phyloP scores from a whole-genome alignment of 2,329 filamentous ascomycete genomes.

The Bipolaris cookei region DNA sequence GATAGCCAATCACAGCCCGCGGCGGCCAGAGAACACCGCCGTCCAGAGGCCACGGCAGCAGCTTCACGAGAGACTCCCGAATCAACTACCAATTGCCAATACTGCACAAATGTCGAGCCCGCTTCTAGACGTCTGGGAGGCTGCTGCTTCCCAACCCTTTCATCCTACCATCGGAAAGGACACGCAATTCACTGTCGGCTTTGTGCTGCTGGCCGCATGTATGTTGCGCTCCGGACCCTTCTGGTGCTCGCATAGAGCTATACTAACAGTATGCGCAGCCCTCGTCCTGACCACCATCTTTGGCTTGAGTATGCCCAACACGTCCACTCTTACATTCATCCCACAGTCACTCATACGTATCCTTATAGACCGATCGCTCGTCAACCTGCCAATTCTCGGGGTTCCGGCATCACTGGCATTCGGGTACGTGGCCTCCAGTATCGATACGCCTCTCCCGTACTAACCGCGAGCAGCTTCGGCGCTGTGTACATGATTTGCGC shows the following conservation, averaged over 20 bases:
- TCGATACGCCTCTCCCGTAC: background rate
- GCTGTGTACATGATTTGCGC: slow-evolving; percentile 99
- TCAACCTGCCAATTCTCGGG: slow-evolving; percentile 78
- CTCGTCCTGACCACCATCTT: slow-evolving; percentile 79
- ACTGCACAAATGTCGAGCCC: slow-evolving; percentile 56
- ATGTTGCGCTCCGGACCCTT: slow-evolving; percentile 26
- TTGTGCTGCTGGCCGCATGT: slow-evolving; percentile 74
- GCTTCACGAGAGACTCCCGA: slow-evolving; percentile 15
- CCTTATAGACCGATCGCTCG: slow-evolving; percentile 74
- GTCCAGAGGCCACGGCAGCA: slow-evolving; percentile 22
- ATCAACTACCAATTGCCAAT: slow-evolving; percentile 23
- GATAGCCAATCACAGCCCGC: slow-evolving; percentile 23
- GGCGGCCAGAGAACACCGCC: slow-evolving; percentile 35
- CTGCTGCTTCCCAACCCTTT: slow-evolving; percentile 86
- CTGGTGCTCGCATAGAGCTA: slow-evolving; percentile 21
- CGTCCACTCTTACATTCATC: background rate
- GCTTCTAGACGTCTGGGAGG: slow-evolving; percentile 86
- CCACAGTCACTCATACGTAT: slow-evolving; percentile 63
- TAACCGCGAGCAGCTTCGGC: slow-evolving; percentile 70
- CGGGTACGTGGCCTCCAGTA: slow-evolving; percentile 67
- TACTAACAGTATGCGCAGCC: slow-evolving; percentile 51
- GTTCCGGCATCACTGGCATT: slow-evolving; percentile 86
- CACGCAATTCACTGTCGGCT: slow-evolving; percentile 82
- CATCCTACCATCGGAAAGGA: slow-evolving; percentile 79
- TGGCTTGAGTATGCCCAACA: slow-evolving; percentile 72